These are phyloP conservation scores for Wickerhamiella hasegawae DNA, from an alignment of 805 yeast species.

Conservation along the genomic window DNA sequence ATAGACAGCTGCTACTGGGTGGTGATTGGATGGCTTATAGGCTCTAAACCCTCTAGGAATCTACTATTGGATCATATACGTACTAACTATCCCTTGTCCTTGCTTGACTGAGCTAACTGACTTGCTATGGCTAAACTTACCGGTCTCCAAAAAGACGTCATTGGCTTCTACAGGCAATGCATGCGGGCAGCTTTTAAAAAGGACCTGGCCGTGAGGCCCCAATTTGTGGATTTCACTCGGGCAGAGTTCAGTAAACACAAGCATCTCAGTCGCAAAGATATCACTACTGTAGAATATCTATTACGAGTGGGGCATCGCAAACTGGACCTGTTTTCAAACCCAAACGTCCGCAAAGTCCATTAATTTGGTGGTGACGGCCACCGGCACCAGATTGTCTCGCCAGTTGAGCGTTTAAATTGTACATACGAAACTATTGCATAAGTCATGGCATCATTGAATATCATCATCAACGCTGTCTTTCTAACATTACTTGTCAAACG, in stretches of 20 bases:
- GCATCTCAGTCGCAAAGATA: slow-evolving; percentile 54
- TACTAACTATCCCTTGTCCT: no score
- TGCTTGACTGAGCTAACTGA: no score
- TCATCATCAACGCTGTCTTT: no score
- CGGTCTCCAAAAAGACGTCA: slow-evolving; percentile 27
- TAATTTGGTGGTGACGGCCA: slow-evolving; percentile 10
- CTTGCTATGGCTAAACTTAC: slow-evolving; percentile 8
- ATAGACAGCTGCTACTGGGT: no score
- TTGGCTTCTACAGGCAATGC: slow-evolving; percentile 34
- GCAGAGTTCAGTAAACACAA: slow-evolving; percentile 48
- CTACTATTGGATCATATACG: no score
- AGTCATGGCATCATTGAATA: no score
- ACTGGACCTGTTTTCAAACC: slow-evolving; percentile 54
- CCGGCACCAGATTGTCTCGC: background rate
- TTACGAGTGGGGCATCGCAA: slow-evolving; percentile 59
- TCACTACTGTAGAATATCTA: slow-evolving; percentile 72
- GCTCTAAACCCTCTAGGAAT: no score
- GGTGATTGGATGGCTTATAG: no score
- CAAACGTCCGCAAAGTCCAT: slow-evolving; percentile 51
- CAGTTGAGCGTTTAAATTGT: background rate
- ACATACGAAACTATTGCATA: no score
- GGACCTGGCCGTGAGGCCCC: slow-evolving; percentile 30
- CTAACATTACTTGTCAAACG: no score
- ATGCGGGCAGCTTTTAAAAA: slow-evolving; percentile 31
- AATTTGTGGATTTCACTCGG: slow-evolving; percentile 33